Evolutionary conservation across 192 early-diverging fungal species (phyloP).

Genomic region (Linnemannia exigua): DNA sequence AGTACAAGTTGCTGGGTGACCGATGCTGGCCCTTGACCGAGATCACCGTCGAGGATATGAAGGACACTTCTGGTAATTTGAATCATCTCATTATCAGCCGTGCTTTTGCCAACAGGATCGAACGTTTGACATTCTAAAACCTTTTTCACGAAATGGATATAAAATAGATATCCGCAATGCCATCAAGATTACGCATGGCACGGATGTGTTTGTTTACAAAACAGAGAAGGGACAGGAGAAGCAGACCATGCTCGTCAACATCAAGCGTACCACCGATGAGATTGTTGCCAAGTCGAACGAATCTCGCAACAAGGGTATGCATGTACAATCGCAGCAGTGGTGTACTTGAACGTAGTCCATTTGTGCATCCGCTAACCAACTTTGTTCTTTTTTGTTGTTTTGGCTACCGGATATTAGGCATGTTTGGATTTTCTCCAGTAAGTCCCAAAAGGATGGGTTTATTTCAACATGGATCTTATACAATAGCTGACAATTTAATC

Average conservation of each 20-base stretch:
- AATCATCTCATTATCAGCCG: neutral
- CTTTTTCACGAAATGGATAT: no score
- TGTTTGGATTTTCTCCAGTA: slow-evolving; percentile 44
- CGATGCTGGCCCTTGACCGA: slow-evolving; percentile 84
- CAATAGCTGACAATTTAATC: neutral
- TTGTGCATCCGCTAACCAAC: neutral
- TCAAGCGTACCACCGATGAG: slow-evolving; percentile 73
- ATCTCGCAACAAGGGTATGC: slow-evolving; percentile 36
- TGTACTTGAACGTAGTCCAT: neutral
- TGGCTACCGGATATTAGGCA: slow-evolving; percentile 2
- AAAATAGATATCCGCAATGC: slow-evolving; percentile 77
- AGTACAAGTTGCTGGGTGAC: slow-evolving; percentile 83
- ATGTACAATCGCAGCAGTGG: neutral
- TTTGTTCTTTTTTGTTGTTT: neutral
- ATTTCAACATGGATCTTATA: no score
- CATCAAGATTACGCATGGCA: slow-evolving; percentile 86
- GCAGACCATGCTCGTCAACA: slow-evolving; percentile 67
- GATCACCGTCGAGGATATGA: slow-evolving; percentile 87
- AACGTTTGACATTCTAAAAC: neutral
- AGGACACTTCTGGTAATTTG: slow-evolving; percentile 75
- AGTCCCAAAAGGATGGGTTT: neutral
- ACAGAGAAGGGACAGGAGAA: slow-evolving; percentile 81
- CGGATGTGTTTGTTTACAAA: slow-evolving; percentile 81
- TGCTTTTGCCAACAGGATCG: neutral
- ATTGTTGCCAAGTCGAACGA: slow-evolving; percentile 58